Percentiles rank a stretch among this genome's conserved stretches.
Evolutionary conservation across 148 eudicot species (phyloP).

Genomic region (Rhododendron molle): DNA sequence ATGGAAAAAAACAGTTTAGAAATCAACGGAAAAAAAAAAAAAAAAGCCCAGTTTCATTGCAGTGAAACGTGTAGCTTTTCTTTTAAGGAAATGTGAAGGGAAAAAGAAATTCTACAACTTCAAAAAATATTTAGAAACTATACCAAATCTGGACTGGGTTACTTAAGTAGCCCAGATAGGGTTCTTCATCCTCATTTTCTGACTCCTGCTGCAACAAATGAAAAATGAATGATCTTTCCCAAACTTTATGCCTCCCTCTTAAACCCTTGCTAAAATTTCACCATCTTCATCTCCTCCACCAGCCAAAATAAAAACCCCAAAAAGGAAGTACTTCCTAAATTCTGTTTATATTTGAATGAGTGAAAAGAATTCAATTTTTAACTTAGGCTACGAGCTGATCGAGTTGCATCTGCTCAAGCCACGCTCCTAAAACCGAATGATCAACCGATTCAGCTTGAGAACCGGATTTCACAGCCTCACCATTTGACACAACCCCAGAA

Average conservation of each 20-base stretch:
- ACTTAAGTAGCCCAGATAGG: slow-evolving; percentile 11
- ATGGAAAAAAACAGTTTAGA: not conserved
- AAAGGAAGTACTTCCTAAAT: slow-evolving; percentile 1
- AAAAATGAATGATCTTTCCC: not conserved
- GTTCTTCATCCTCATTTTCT: slow-evolving; percentile 8
- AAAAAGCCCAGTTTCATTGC: not conserved
- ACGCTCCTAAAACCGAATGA: slow-evolving; percentile 7
- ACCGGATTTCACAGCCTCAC: not conserved
- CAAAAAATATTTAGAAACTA: not conserved
- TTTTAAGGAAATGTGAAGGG: not conserved
- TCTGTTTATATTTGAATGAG: not conserved
- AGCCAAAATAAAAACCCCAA: slow-evolving; percentile 9
- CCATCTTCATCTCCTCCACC: not conserved
- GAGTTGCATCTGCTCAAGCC: slow-evolving; percentile 11
- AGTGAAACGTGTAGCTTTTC: not conserved
- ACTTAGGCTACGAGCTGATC: slow-evolving; percentile 4
- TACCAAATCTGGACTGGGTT: not conserved
- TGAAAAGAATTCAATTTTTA: not conserved
- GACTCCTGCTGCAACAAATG: slow-evolving; percentile 2
- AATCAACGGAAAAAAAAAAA: not conserved
- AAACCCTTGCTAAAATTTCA: not conserved
- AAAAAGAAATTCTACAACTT: not conserved
- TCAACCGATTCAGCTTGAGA: not conserved
- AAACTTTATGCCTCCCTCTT: not conserved
- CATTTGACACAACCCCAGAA: slow-evolving; percentile 9